phyloP scores from a whole-genome alignment of 2,329 filamentous ascomycete species.

The Pyrenochaeta sp. region DNA sequence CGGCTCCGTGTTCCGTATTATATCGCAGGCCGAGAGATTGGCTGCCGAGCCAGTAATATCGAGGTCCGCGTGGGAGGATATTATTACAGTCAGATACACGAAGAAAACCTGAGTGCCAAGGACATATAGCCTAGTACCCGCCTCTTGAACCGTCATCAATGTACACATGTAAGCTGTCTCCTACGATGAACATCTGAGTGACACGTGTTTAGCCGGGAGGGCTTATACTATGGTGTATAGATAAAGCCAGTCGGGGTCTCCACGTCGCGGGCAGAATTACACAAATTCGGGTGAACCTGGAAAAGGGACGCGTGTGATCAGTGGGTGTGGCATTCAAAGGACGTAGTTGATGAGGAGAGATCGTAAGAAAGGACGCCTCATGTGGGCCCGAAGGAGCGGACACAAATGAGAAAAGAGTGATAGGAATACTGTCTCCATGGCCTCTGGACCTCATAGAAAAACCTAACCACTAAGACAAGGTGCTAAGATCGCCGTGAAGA shows the following conservation, averaged over 20 bases:
- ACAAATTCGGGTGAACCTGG: slow-evolving; percentile 9
- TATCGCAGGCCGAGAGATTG: slow-evolving; percentile 5
- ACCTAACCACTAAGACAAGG: slow-evolving; percentile 10
- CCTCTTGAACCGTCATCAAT: neutral
- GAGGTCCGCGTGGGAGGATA: slow-evolving; percentile 15
- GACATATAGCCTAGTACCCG: neutral
- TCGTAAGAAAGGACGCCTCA: slow-evolving; percentile 15
- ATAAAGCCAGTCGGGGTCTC: neutral
- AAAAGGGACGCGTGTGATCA: slow-evolving; percentile 15
- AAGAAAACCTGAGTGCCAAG: slow-evolving; percentile 14
- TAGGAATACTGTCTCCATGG: slow-evolving; percentile 15
- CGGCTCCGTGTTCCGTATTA: slow-evolving; percentile 6
- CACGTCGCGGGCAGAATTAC: slow-evolving; percentile 11
- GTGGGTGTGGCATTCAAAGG: slow-evolving; percentile 18
- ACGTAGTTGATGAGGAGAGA: slow-evolving; percentile 19
- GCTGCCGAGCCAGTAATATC: slow-evolving; percentile 17
- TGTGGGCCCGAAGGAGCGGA: slow-evolving; percentile 29
- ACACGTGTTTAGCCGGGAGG: neutral
- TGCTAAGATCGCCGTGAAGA: slow-evolving; percentile 2
- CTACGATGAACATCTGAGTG: neutral
- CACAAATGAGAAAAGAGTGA: slow-evolving; percentile 18
- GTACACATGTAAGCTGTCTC: neutral
- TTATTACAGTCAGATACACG: slow-evolving; percentile 24
- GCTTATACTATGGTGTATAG: neutral
- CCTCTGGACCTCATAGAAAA: slow-evolving; percentile 1